Evolutionary conservation across 352 stramenopile genomes (phyloP).

Genomic region (Globisporangium canariense): DNA sequence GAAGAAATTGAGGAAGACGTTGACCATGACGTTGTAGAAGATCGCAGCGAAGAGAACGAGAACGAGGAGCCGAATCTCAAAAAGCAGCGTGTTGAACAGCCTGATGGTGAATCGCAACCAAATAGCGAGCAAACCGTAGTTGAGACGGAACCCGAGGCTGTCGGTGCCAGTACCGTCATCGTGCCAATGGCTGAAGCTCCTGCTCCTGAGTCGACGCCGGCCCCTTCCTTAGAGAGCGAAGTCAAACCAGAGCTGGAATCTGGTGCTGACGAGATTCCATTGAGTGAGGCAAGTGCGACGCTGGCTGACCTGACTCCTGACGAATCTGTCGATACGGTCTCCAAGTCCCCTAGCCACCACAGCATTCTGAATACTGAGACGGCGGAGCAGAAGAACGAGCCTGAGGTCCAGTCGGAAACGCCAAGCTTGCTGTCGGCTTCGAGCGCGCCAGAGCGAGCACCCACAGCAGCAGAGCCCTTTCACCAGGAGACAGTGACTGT

Average conservation of each 20-base stretch:
- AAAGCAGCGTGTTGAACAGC: constrained; percentile 28
- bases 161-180: background rate
- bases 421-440: background rate
- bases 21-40: constrained; percentile 12
- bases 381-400: background rate
- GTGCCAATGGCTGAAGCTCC: constrained; percentile 1
- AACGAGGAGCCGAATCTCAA: constrained; percentile 33
- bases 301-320: constrained; percentile 16
- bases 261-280: constrained; percentile 11
- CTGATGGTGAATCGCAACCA: background rate
- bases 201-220: background rate
- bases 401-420: background rate
- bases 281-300: constrained; percentile 18
- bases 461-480: background rate
- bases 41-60: constrained; percentile 23
- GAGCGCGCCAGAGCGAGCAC: constrained; percentile 1
- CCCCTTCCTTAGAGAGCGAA: background rate
- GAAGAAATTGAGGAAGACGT: constrained; percentile 24
- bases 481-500: constrained; percentile 2
- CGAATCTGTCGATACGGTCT: background rate
- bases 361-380: constrained; percentile 11
- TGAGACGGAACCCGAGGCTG: background rate
- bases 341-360: constrained; percentile 10
- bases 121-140: background rate
- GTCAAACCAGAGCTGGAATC: background rate